Evolutionary conservation across 2,329 filamentous ascomycete species (phyloP), one percentile per base, ranked within the genome.

Genomic region (Blastomyces emzantsi): DNA sequence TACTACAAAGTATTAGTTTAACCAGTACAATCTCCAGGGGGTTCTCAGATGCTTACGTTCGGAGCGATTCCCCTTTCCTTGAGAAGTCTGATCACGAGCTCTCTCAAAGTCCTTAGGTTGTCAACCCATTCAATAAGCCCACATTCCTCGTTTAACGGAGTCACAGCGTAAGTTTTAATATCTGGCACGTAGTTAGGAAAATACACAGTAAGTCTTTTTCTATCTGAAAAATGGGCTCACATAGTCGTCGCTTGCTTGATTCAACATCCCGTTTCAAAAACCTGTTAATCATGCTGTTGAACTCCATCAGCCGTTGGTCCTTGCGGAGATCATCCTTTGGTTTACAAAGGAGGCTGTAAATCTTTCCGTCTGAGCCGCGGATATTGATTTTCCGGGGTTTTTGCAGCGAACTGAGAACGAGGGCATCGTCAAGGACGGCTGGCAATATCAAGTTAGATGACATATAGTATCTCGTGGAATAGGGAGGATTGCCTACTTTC

Each of bases 41-140:
- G 8, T 33, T 56, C 54, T 36, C 7, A 25, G 17, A 30, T 52
- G 9, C 75, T 67, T 70, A 79, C 78, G 67, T 83, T 81, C 43
- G 79, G 75, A 19, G 73, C 66, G 52, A 96, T 85, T 61, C 88
- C 88, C 66, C 88, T 88, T 67, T 90, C 84, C 67, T 85, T 85
- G 73, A 97, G 93, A 60, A 91, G 82, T 62, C 83, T 85, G 59
- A 96, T 81, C 60, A 99, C 82, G 66, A 97, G 94, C 69, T 99
- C 94, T 66, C 95, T 87, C 72, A 97, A 84, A 2, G 94, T 95
- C 74, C 93, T 95, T 69, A 99, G 87, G 9, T 94, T 94, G 70
- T 96, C 91, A 39, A 99, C 92, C 94, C 94, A 99, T 78, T 99
- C 94, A 69, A 99, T 96, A 66, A 96, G 88, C 64, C 94, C 94